Percentiles rank a stretch among this genome's conserved stretches.
Conservation (phyloP, 2,329 filamentous ascomycete species). For the Gliomastix tumulicola region DNA sequence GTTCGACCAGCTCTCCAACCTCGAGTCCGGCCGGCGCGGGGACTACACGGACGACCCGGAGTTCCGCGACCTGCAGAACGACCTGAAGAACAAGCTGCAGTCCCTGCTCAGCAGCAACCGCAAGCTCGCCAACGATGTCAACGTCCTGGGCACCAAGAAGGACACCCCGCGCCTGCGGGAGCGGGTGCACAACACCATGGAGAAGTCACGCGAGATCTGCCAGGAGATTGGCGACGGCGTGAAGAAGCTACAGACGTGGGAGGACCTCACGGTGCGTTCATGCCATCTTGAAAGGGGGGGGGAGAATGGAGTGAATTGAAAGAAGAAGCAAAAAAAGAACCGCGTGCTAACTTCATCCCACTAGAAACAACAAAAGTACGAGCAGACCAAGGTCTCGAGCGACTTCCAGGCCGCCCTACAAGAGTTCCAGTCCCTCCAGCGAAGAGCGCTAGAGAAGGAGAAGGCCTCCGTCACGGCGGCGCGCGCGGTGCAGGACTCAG, state of each 20-base stretch:
- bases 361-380: slow-evolving; percentile 91
- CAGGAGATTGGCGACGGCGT: slow-evolving; percentile 89
- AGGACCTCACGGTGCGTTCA: slow-evolving; percentile 66
- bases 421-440: slow-evolving; percentile 90
- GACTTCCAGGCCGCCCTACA: slow-evolving; percentile 85
- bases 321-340: too few species aligned
- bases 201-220: slow-evolving; percentile 81
- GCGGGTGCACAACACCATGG: slow-evolving; percentile 78
- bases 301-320: too few species aligned
- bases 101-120: slow-evolving; percentile 82
- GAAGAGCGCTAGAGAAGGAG: slow-evolving; percentile 85
- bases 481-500: slow-evolving; percentile 67
- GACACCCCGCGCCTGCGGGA: slow-evolving; percentile 90
- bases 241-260: slow-evolving; percentile 86
- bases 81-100: slow-evolving; percentile 84
- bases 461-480: slow-evolving; percentile 79
- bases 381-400: slow-evolving; percentile 87
- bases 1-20: slow-evolving; percentile 76
- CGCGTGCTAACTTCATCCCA: slow-evolving; percentile 1
- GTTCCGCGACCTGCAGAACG: slow-evolving; percentile 75
- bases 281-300: neutral
- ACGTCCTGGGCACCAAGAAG: slow-evolving; percentile 78
- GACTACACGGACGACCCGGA: slow-evolving; percentile 90
- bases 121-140: slow-evolving; percentile 76
- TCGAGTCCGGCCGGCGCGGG: slow-evolving; percentile 71